Evolutionary conservation across 2,329 filamentous ascomycete genomes (phyloP).

Genomic region (Nothophaeocryptopus gaeumannii): DNA sequence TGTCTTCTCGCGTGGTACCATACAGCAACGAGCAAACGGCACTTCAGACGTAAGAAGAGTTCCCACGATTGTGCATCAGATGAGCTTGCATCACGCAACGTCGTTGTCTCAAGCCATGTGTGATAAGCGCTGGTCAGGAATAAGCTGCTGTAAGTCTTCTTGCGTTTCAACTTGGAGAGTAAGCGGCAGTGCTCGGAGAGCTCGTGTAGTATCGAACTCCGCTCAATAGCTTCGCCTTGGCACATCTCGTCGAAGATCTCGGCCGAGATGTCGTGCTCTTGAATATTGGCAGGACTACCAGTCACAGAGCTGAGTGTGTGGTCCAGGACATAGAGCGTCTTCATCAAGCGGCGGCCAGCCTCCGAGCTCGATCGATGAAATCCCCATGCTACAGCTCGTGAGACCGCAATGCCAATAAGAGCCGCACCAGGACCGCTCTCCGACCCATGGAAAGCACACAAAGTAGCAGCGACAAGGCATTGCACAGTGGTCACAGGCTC

Average conservation of each 20-base stretch:
- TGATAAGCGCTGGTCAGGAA: conserved; percentile 1
- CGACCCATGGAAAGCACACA: neutral
- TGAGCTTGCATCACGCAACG: neutral
- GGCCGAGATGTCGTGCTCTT: conserved; percentile 1
- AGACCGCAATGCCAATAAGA: neutral
- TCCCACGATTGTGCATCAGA: too few species aligned
- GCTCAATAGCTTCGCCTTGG: too few species aligned
- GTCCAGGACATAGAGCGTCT: conserved; percentile 4
- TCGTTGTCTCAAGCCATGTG: neutral
- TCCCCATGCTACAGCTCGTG: neutral
- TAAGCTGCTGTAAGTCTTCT: neutral
- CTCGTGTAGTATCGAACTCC: too few species aligned
- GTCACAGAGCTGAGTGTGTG: too few species aligned
- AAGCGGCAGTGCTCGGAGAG: too few species aligned
- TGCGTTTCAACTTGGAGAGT: too few species aligned
- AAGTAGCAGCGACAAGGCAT: conserved; percentile 3
- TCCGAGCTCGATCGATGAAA: conserved; percentile 1
- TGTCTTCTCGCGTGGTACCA: neutral
- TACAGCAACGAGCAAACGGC: neutral
- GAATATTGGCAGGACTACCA: neutral
- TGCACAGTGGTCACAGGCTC: neutral
- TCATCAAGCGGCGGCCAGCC: neutral
- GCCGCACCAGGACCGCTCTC: neutral
- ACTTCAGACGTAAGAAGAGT: neutral
- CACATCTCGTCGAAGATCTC: neutral